Evolutionary conservation across 2,329 filamentous ascomycete genomes (phyloP).

Genomic region (Fusarium succisae): DNA sequence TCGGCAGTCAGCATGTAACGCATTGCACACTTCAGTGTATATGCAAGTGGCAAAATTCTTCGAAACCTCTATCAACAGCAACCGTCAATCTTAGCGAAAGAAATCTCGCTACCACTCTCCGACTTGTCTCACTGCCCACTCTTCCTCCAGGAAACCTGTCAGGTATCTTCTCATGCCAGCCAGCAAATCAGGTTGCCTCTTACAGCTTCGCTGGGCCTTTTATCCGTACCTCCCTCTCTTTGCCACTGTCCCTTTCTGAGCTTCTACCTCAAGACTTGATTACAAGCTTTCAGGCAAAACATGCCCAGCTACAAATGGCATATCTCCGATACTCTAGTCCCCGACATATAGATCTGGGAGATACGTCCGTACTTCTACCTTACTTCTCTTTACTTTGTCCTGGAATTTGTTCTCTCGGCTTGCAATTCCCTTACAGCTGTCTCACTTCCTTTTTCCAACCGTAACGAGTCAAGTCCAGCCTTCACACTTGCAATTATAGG

Average conservation of each 20-base stretch:
- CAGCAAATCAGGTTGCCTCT: no score
- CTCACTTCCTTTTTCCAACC: no score
- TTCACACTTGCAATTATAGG: neutral
- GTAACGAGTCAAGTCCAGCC: neutral
- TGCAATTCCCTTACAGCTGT: neutral
- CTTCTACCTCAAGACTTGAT: neutral
- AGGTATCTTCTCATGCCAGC: neutral
- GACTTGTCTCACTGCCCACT: neutral
- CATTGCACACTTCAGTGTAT: neutral
- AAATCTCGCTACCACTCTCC: neutral
- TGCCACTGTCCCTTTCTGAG: no score
- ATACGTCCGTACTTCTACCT: neutral
- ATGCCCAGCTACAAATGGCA: neutral
- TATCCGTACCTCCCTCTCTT: neutral
- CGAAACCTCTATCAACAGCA: neutral
- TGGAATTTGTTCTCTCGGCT: no score
- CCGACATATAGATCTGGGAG: no score
- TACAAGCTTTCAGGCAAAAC: neutral
- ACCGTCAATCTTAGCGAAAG: neutral
- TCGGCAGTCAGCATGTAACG: neutral
- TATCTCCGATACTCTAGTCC: neutral
- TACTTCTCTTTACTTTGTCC: no score
- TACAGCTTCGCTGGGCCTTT: no score
- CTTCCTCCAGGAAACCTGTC: neutral
- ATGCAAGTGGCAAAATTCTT: neutral